phyloP scores from a whole-genome alignment of 1,284 basidiomycete species.

The Apiotrichum akiyoshidainum region DNA sequence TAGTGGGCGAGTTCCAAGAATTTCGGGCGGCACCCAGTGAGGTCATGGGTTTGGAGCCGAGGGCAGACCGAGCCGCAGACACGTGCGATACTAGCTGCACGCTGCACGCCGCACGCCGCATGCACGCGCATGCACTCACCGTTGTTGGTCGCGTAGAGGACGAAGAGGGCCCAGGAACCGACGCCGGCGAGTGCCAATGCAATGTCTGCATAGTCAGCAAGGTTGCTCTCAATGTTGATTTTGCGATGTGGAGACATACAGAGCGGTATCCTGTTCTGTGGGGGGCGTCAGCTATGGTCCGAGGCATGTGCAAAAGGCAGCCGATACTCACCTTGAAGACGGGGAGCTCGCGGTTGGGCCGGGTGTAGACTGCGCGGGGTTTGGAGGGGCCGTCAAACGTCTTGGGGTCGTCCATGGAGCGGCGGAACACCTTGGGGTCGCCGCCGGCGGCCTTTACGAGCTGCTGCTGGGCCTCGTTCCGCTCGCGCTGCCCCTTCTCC shows the following conservation, averaged over 20 bases:
- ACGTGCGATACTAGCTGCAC: not conserved
- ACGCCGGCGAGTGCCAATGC: slow-evolving; percentile 37
- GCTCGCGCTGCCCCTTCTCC: slow-evolving; percentile 14
- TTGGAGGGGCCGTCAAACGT: slow-evolving; percentile 14
- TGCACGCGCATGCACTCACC: slow-evolving; percentile 26
- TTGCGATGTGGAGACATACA: slow-evolving; percentile 26
- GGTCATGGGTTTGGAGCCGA: not conserved
- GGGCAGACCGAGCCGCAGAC: too few relatives aligned
- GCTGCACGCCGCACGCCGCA: not conserved
- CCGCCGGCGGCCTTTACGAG: not conserved
- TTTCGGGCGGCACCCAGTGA: not conserved
- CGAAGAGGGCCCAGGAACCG: slow-evolving; percentile 44
- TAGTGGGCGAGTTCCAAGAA: not conserved
- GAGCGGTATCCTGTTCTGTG: slow-evolving; percentile 34
- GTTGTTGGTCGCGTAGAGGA: slow-evolving; percentile 49
- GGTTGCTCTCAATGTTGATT: slow-evolving; percentile 1
- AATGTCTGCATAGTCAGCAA: slow-evolving; percentile 28
- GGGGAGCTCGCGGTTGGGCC: slow-evolving; percentile 30
- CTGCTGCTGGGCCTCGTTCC: slow-evolving; percentile 15
- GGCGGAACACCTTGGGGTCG: not conserved
- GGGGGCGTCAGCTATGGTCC: not conserved
- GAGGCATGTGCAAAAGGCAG: not conserved
- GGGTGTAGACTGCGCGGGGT: slow-evolving; percentile 19
- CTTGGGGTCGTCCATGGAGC: slow-evolving; percentile 13
- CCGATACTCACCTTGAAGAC: slow-evolving; percentile 32